Base-by-base conservation (phyloP, 768 basidiomycete genomes). In the Amanita polypyramis region DNA sequence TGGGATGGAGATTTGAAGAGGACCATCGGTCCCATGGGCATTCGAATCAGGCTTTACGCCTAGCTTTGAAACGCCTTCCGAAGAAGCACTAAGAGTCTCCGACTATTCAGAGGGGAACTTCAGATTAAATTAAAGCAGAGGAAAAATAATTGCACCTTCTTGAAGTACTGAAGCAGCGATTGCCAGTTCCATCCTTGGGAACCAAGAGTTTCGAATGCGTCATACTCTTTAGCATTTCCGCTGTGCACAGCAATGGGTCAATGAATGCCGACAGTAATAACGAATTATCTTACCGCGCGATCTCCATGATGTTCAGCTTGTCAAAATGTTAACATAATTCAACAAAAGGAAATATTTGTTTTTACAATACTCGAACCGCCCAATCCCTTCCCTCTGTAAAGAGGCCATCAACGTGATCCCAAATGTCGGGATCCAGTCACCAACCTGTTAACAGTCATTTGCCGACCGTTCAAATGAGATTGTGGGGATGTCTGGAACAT, bases 161-260 rank as follows among this genome's bases (percentile, higher is more conserved):
- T 53, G 38, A 53, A 43, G 44, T 51, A 55, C 4, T 39, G 37
- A 5, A 55, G 37, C 11, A 55, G 27, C 3, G 40, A 46, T 20
- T 53, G 32, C 54, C 54, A 56, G 21, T 56, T 56, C 55, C 55
- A 56, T 5, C 55, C 55, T 15, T 23, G 19, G 29, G 53, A 54
- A n/a, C 53, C 55, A 6, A 58, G 41, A 12, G 30, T 27, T 14
- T 51, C 51, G 14, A 51, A 33, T 21, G 45, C 51, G 32, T 47
- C 46, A 15, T 39, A 39, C 29, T 47, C 46, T 23, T 29, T 39
- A 5, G 46, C 46, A 17, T 47, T 19, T 11, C 46, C 46, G 3
- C 46, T 47, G 17, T 4, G 32, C n/a, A 17, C 17, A 3, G 10
- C 19, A 4, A 2, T 2, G 19, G 14, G 11, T 45, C 19, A 20